Evolutionary conservation across 768 basidiomycete species (phyloP).

Genomic region (Russula ochroleuca): DNA sequence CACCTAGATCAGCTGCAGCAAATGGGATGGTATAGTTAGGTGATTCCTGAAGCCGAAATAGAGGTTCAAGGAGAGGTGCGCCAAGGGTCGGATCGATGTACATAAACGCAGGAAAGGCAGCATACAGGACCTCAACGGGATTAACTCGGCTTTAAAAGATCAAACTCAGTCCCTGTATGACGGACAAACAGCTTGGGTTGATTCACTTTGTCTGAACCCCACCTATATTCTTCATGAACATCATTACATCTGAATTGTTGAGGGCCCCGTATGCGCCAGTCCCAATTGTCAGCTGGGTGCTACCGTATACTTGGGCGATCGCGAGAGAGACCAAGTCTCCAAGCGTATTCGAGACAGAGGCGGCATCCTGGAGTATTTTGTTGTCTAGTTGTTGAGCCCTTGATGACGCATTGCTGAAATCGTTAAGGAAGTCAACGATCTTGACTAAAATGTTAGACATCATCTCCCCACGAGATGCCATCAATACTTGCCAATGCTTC

Average conservation of each 20-base stretch:
- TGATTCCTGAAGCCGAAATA: constrained; percentile 20
- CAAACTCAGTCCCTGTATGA: background rate
- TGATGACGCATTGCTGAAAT: constrained; percentile 43
- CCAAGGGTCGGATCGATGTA: constrained; percentile 53
- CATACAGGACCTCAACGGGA: constrained; percentile 52
- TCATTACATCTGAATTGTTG: constrained; percentile 48
- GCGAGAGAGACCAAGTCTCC: constrained; percentile 50
- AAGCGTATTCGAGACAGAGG: constrained; percentile 47
- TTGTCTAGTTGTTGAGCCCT: constrained; percentile 47
- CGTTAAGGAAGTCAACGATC: constrained; percentile 43
- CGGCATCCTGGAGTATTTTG: constrained; percentile 46
- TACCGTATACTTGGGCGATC: constrained; percentile 49
- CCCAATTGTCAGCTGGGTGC: constrained; percentile 53
- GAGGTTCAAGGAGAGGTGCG: constrained; percentile 22
- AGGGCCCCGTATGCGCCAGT: constrained; percentile 44
- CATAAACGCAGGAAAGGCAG: constrained; percentile 48
- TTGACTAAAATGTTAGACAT: constrained; percentile 26
- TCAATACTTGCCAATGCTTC: constrained; percentile 30
- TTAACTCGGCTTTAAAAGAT: constrained; percentile 33
- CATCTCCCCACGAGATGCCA: background rate
- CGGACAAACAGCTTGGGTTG: background rate
- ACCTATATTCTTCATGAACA: constrained; percentile 43
- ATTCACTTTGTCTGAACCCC: constrained; percentile 36
- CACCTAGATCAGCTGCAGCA: constrained; percentile 23
- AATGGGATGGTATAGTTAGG: background rate